These are phyloP conservation scores for Bruguiera sexangula DNA, from an alignment of 345 rosid species.

Conservation along the genomic window DNA sequence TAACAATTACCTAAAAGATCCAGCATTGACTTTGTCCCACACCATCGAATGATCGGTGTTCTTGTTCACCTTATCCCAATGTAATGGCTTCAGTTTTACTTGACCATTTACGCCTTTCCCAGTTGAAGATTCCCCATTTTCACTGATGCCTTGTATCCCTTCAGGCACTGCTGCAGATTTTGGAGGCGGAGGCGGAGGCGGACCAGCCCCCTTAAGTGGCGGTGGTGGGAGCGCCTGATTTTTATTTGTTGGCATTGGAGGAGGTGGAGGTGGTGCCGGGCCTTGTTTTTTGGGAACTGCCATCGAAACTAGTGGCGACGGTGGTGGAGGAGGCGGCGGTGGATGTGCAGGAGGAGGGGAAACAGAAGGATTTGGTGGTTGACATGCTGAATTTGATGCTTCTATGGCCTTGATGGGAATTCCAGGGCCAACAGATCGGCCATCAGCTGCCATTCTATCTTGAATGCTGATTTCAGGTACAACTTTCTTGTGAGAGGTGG, in stretches of 20 bases:
- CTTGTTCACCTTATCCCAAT: slow-evolving; percentile 80
- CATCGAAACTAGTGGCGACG: not conserved
- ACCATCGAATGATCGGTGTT: slow-evolving; percentile 75
- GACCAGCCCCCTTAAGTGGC: slow-evolving; percentile 30
- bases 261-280: slow-evolving; percentile 35
- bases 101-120: slow-evolving; percentile 37
- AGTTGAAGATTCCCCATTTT: slow-evolving; percentile 32
- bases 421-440: slow-evolving; percentile 12
- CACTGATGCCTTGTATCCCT: slow-evolving; percentile 18
- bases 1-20: slow-evolving; percentile 67
- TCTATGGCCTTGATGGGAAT: slow-evolving; percentile 12
- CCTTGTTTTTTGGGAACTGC: slow-evolving; percentile 17
- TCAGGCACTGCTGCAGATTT: slow-evolving; percentile 41
- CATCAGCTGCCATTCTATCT: slow-evolving; percentile 5
- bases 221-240: slow-evolving; percentile 37
- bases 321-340: slow-evolving; percentile 17
- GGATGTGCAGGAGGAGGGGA: slow-evolving; percentile 14
- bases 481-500: slow-evolving; percentile 2
- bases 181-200: slow-evolving; percentile 25
- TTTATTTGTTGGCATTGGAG: slow-evolving; percentile 20
- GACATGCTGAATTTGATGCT: slow-evolving; percentile 19
- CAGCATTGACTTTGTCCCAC: slow-evolving; percentile 77
- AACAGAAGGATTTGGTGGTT: slow-evolving; percentile 26
- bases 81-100: slow-evolving; percentile 77
- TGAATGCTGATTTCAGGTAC: not conserved